Evolutionary conservation across 176 grass and related monocot species (phyloP).

Genomic region (Oryza brachyantha): DNA sequence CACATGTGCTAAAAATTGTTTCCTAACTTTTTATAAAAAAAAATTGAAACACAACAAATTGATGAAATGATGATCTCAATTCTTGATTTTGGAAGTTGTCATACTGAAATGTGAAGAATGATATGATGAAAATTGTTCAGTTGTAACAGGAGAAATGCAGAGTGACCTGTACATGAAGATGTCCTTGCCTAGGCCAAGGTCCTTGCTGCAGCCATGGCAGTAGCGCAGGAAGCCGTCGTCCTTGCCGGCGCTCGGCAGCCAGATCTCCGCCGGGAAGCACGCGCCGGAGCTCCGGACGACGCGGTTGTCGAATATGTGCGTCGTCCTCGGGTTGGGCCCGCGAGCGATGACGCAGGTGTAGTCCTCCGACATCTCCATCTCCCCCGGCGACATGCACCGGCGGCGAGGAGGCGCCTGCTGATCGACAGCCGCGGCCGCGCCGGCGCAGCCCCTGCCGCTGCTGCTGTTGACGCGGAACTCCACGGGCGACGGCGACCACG

Average conservation of each 20-base stretch:
- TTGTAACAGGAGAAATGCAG: background rate
- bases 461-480: slow-evolving; percentile 44
- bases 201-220: slow-evolving; percentile 69
- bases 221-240: slow-evolving; percentile 48
- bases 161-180: slow-evolving; percentile 74
- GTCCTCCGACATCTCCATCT: slow-evolving; percentile 69
- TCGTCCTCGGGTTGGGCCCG: slow-evolving; percentile 55
- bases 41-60: too few relatives aligned
- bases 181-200: slow-evolving; percentile 54
- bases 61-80: background rate
- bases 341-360: slow-evolving; percentile 76
- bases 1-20: too few relatives aligned
- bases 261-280: background rate
- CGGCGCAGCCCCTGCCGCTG: background rate
- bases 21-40: too few relatives aligned
- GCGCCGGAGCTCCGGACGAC: slow-evolving; percentile 35
- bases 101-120: background rate
- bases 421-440: background rate
- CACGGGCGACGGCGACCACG: background rate
- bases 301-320: slow-evolving; percentile 65
- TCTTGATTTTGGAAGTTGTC: background rate
- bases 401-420: background rate
- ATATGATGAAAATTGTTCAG: background rate
- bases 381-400: slow-evolving; percentile 27
- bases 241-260: background rate